A percentile compares a stretch with the other conserved stretches of the same genome.
Evolutionary conservation across 2,329 filamentous ascomycete species (phyloP).

Genomic region (Colletotrichum lini): DNA sequence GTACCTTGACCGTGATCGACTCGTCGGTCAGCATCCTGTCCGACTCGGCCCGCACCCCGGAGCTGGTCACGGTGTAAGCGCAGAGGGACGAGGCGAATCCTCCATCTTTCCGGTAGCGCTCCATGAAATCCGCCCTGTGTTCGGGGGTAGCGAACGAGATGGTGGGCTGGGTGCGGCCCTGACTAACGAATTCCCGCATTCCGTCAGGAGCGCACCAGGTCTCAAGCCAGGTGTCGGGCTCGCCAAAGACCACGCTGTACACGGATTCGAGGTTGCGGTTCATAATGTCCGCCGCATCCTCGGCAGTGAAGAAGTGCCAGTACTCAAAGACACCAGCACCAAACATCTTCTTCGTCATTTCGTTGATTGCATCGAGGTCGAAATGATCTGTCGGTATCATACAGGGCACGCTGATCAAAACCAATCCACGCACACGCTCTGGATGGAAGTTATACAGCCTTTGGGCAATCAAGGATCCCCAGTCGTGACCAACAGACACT

Average conservation of each 20-base stretch:
- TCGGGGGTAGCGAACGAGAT: conserved; percentile 47
- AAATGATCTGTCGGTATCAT: conserved; percentile 52
- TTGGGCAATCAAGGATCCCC: conserved; percentile 58
- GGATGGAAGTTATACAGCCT: conserved; percentile 59
- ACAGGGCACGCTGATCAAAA: conserved; percentile 60
- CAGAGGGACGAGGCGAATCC: conserved; percentile 49
- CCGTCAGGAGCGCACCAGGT: conserved; percentile 55
- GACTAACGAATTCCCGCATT: conserved; percentile 48
- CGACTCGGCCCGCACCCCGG: conserved; percentile 44
- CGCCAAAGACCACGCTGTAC: conserved; percentile 53
- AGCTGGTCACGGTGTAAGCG: conserved; percentile 48
- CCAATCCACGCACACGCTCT: conserved; percentile 55
- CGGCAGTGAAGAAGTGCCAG: conserved; percentile 61
- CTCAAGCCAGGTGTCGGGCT: conserved; percentile 49
- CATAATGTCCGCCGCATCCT: conserved; percentile 56
- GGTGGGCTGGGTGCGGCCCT: conserved; percentile 44
- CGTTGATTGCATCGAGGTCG: conserved; percentile 54
- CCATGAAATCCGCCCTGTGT: conserved; percentile 46
- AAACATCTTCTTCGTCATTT: conserved; percentile 48
- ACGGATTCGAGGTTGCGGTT: conserved; percentile 54
- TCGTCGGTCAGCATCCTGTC: conserved; percentile 43
- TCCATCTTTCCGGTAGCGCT: conserved; percentile 41
- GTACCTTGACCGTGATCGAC: conserved; percentile 45
- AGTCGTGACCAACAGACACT: conserved; percentile 65
- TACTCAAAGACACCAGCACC: conserved; percentile 59